Evolutionary conservation across 2,329 filamentous ascomycete genomes (phyloP).

Genomic region (Hypoxylon sp.): DNA sequence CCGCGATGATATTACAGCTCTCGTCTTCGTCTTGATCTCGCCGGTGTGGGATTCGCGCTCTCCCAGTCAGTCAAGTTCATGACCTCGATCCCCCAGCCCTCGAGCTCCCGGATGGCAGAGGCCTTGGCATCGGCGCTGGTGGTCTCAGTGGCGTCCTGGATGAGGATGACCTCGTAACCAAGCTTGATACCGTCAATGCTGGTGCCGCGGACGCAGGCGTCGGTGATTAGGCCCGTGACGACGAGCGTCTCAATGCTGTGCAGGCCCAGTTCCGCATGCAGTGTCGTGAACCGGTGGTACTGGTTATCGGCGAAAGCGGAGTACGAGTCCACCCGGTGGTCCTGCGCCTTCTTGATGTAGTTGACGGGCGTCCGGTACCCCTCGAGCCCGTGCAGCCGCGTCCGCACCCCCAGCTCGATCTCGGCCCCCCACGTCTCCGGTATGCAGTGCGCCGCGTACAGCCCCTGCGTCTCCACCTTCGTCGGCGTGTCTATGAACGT

Average conservation of each 20-base stretch:
- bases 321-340: constrained; percentile 35
- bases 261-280: constrained; percentile 29
- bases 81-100: constrained; percentile 32
- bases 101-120: constrained; percentile 27
- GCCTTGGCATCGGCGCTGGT: constrained; percentile 26
- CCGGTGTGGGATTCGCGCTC: constrained; percentile 12
- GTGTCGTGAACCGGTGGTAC: constrained; percentile 35
- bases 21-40: neutral
- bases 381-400: constrained; percentile 30
- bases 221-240: constrained; percentile 30
- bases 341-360: constrained; percentile 37
- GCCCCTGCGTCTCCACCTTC: constrained; percentile 34
- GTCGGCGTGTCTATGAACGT: constrained; percentile 33
- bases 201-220: constrained; percentile 33
- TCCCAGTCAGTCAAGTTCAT: constrained; percentile 28
- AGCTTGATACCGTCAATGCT: constrained; percentile 36
- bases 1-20: constrained; percentile 14
- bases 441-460: constrained; percentile 33
- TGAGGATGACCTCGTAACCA: constrained; percentile 33
- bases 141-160: constrained; percentile 33
- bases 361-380: constrained; percentile 31
- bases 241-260: constrained; percentile 34
- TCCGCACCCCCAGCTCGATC: constrained; percentile 29
- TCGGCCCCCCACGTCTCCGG: constrained; percentile 35
- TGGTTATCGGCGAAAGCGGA: constrained; percentile 37